Base-by-base conservation (phyloP, 2,329 filamentous ascomycete species). In the Epichloe typhina region DNA sequence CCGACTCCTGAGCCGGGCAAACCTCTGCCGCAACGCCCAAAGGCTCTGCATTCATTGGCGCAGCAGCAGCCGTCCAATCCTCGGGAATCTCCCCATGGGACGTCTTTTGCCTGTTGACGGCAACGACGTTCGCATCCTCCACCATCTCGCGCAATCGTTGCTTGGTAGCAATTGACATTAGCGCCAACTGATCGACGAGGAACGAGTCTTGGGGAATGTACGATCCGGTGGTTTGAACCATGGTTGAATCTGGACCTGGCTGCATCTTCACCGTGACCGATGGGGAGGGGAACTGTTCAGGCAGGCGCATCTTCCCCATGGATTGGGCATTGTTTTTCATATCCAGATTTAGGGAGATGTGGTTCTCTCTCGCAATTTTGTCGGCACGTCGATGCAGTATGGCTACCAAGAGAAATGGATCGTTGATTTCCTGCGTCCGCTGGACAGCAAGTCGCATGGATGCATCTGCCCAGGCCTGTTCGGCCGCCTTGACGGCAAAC, bases 151-250 rank as follows among this genome's bases (percentile, higher is more conserved):
- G 77, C 38, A 96, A 59, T 31, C 88, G 79, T 58, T 94, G 85
- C 62, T 91, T 88, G 9, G 88, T 83, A 17, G 87, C 86, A 51
- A 96, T 76, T 5, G 88, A 93, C 52, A 96, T 65, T 15, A 96
- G 73, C 26, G 87, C 85, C 43, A 96, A 69, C 57, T 96, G 86
- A 54, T 95, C 89, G 13, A 86, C 84, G 36, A 95, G 72, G 50
- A 79, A 82, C 2, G 86, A 80, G 42, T 89, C 85, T 37, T 84
- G 81, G 0, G 93, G 78, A 38, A 94, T 78, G 50, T 85, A 88
- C 19, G 80, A 80, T 2, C 82, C 83, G 13, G 73, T 75, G 1
- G 83, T 82, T 41, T 77, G 68, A 3, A 87, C 74, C 23, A 84
- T 67, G 12, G 78, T 74, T 35, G 78, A 79, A 47, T 88, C 81